Conservation (phyloP, 768 basidiomycete genomes). For the Pulveroboletus sp. region DNA sequence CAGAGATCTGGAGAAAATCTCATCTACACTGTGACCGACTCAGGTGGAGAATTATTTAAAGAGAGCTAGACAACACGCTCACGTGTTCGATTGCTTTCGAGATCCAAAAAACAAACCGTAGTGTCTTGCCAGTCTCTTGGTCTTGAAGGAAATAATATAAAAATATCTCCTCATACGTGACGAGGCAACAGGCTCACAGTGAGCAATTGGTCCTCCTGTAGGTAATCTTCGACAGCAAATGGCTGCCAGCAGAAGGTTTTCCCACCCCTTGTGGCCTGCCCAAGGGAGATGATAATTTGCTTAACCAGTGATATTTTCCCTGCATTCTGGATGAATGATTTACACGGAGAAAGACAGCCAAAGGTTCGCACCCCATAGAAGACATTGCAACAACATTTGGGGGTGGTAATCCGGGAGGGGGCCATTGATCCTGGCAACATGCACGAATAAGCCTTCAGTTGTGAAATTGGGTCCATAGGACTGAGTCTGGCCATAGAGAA, state of each 20-base stretch:
- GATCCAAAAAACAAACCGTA: slow-evolving; percentile 54
- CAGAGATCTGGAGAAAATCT: slow-evolving; percentile 55
- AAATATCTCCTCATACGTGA: background rate
- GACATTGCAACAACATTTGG: slow-evolving; percentile 85
- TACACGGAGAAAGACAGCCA: background rate
- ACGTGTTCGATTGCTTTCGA: slow-evolving; percentile 43
- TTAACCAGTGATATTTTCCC: slow-evolving; percentile 86
- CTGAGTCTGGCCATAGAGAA: slow-evolving; percentile 59
- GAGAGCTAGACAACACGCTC: slow-evolving; percentile 13
- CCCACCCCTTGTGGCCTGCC: slow-evolving; percentile 26
- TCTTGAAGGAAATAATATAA: slow-evolving; percentile 7
- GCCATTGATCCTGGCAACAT: slow-evolving; percentile 78
- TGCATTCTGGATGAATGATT: slow-evolving; percentile 28
- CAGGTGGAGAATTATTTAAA: background rate
- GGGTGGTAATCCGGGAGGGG: slow-evolving; percentile 91
- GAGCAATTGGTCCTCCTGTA: slow-evolving; percentile 16
- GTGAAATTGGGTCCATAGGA: slow-evolving; percentile 16
- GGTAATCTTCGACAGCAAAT: slow-evolving; percentile 49
- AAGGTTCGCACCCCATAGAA: slow-evolving; percentile 74
- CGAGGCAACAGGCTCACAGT: slow-evolving; percentile 16
- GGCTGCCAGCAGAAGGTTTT: slow-evolving; percentile 38
- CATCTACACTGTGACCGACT: slow-evolving; percentile 37
- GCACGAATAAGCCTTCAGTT: slow-evolving; percentile 64
- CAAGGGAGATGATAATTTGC: slow-evolving; percentile 67
- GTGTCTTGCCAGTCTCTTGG: slow-evolving; percentile 27